Base-by-base conservation (phyloP, 192 early-diverging fungal species). In the Coemansia sp. region DNA sequence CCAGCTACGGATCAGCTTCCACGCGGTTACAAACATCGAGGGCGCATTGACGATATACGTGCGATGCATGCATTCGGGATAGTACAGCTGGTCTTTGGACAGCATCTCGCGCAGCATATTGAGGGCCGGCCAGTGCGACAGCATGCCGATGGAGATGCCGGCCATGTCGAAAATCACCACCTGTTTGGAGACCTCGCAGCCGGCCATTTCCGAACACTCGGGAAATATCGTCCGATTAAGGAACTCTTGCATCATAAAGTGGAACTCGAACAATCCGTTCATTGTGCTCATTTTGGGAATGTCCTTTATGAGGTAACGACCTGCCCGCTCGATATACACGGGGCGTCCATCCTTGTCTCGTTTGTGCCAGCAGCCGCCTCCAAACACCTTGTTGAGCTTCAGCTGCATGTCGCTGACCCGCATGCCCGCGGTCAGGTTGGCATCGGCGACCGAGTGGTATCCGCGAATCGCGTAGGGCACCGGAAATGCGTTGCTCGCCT, bases 31-130 rank as follows among this genome's bases (percentile, higher is more conserved):
- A 81, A 98, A 98, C 40, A 93, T 84, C 52, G 80, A 84, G 5
- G 96, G 96, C 47, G 91, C 88, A 70, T 98, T 98, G 64, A 98
- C 90, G 32, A 98, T 83, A 56, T 87, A 96, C 51, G 96, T 89
- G 58, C 87, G 90, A 60, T 89, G 87, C 53, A 96, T 81, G 68
- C 87, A 90, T 69, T 96, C 96, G 11, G 96, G 96, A 58, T 98
- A 98, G 62, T 93, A 89, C 53, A 92, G 87, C 64, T 96, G 93
- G 61, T 94, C 93, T 66, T 88, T 87, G 40, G 87, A 82, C 21
- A 89, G 83, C 45, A 96, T 84, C 54, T 84, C 82, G 37, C 85
- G 76, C 43, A 87, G 67, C 70, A 86, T 84, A 34, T 84, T 81
- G 38, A 90, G 65, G 10, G 83, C 86, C 41, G 84, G 85, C 60